Conservation (phyloP, 495 filamentous ascomycete genomes). For the Penicillium macrosclerotiorum region DNA sequence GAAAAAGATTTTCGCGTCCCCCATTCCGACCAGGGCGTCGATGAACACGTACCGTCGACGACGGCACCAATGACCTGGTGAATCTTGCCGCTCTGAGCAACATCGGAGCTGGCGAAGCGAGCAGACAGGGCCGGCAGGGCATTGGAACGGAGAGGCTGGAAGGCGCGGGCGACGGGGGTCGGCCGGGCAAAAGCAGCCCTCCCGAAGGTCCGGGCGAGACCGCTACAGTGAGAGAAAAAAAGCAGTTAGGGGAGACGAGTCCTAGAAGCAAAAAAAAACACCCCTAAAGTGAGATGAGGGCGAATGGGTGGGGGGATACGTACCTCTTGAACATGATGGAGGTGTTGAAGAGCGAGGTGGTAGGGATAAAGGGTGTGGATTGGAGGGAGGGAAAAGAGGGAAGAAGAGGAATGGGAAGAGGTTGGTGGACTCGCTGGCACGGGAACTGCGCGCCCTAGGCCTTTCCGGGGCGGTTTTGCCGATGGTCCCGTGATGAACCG, state of each 20-base stretch:
- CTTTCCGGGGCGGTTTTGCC: conserved; percentile 52
- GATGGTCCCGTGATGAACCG: conserved; percentile 52
- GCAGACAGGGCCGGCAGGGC: conserved; percentile 59
- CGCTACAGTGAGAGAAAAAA: conserved; percentile 51
- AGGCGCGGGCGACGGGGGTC: conserved; percentile 63
- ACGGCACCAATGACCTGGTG: conserved; percentile 79
- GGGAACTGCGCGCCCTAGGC: conserved; percentile 43
- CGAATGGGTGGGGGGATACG: conserved; percentile 43
- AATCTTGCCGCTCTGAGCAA: conserved; percentile 72
- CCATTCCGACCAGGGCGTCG: conserved; percentile 24
- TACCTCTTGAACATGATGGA: conserved; percentile 89
- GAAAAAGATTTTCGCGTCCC: conserved; percentile 49
- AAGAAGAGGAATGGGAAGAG: conserved; percentile 39
- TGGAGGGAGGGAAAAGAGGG: conserved; percentile 35
- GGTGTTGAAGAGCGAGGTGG: conserved; percentile 51
- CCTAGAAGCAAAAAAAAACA: conserved; percentile 34
- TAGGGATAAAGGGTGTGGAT: conserved; percentile 34
- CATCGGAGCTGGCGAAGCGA: conserved; percentile 68
- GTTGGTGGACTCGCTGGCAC: conserved; percentile 37
- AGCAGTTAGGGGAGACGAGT: conserved; percentile 37
- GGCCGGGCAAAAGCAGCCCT: conserved; percentile 72
- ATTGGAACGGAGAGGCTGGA: conserved; percentile 61
- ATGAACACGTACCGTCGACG: conserved; percentile 58
- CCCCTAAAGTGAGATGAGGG: conserved; percentile 12
- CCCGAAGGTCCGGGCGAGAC: conserved; percentile 75